Evolutionary conservation across 805 yeast species (phyloP), one percentile per base, ranked within the genome.

Genomic region (Millerago galiae): DNA sequence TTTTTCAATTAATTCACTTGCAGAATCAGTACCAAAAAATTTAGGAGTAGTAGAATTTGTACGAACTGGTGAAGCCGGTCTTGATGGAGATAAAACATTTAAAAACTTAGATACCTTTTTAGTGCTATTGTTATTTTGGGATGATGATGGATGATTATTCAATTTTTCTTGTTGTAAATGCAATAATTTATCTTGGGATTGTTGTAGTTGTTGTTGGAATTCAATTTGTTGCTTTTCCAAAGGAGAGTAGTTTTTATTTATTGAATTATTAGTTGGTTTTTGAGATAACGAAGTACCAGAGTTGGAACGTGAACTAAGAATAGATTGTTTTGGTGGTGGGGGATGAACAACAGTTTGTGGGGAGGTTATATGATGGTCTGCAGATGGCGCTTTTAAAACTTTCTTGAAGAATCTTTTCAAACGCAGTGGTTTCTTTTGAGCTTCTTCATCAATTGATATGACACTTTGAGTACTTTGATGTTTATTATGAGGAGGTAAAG

Each of bases 401-500:
- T 73, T 76, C 54, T 75, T 74, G 58, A 78, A 70, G 55, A 75
- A 77, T 42, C 83, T 56, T 50, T 66, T 73, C 51, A 78, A 58
- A 40, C 54, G 51, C 24, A 56, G 34, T 10, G 64, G 57, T 35
- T 46, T 53, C 43, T 48, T 52, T 21, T 21, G 24, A 15, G 34
- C 11, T 35, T 17, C 31, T 2, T 37, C 37, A 14, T 42, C 48
- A 30, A 13, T 28, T 21, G 34, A 10, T 8, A 26, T 33, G 5
- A 13, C 40, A 14, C 32, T 16, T 14, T 39, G 39, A 5, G 17
- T 21, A 33, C 27, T 26, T 9, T 39, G 35, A 6, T 33, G 32
- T n/a, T 38, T 40, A 28, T 43, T 18, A 18, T 42, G 42, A n/a
- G 14, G 41, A 14, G 14, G 12, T 27, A n/a, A 13, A 17, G 35